Conservation (phyloP, 495 filamentous ascomycete genomes). For the Hypoxylon crocopeplum region DNA sequence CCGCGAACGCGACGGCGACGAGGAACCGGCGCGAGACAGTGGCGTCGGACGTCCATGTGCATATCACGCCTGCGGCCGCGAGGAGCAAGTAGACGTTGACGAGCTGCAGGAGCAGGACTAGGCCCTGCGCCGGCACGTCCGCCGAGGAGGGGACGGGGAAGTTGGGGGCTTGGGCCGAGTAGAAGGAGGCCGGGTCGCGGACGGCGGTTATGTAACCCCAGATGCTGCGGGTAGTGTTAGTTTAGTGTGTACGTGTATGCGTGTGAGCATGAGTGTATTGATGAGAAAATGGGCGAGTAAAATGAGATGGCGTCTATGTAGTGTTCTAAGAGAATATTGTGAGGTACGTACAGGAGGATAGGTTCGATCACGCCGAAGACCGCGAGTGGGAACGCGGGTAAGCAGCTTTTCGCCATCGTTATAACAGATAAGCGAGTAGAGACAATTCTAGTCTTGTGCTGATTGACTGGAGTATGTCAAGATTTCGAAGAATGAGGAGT, state of each 20-base stretch:
- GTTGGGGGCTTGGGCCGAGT: conserved; percentile 57
- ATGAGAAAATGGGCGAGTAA: background rate
- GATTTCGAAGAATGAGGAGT: too few relatives aligned
- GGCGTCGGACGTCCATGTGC: conserved; percentile 60
- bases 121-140: conserved; percentile 48
- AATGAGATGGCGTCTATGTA: too few relatives aligned
- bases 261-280: background rate
- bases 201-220: conserved; percentile 53
- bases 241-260: background rate
- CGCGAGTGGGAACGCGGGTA: conserved; percentile 41
- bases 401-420: conserved; percentile 38
- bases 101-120: conserved; percentile 63
- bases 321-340: too few relatives aligned
- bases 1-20: conserved; percentile 60
- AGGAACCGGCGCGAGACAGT: conserved; percentile 61
- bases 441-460: too few relatives aligned
- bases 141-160: conserved; percentile 53
- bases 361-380: conserved; percentile 65
- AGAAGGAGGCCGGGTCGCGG: conserved; percentile 55
- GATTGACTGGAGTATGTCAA: too few relatives aligned
- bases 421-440: too few relatives aligned
- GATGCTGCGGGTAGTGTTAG: conserved; percentile 41
- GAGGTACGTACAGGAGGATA: conserved; percentile 55
- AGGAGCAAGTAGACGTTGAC: conserved; percentile 65
- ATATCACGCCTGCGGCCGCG: conserved; percentile 56